These are phyloP conservation scores for Penicillium riverlandense DNA, from an alignment of 495 filamentous ascomycete genomes.

Conservation along the genomic window DNA sequence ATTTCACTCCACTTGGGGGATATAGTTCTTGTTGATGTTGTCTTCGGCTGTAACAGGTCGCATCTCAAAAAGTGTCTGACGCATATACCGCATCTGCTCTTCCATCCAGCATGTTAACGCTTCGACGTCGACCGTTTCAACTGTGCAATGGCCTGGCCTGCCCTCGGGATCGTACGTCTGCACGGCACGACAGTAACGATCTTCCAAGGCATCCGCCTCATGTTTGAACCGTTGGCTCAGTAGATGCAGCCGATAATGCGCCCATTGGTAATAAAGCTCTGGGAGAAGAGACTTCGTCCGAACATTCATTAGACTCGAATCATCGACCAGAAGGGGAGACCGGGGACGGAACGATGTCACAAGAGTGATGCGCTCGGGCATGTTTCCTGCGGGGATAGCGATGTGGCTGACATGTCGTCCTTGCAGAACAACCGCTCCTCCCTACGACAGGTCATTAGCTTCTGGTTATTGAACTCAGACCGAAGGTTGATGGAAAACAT, in stretches of 20 bases:
- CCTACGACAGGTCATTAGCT: slow-evolving; percentile 30
- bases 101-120: not conserved
- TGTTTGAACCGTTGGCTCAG: slow-evolving; percentile 43
- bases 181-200: not conserved
- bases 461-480: not conserved
- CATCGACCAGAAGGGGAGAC: slow-evolving; percentile 49
- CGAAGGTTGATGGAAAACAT: not conserved
- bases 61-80: slow-evolving; percentile 1
- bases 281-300: slow-evolving; percentile 54
- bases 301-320: slow-evolving; percentile 56
- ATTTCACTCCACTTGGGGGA: not conserved
- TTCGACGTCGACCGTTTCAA: slow-evolving; percentile 1
- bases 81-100: slow-evolving; percentile 1
- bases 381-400: slow-evolving; percentile 55
- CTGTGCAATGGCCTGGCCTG: not conserved
- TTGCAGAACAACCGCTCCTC: slow-evolving; percentile 61
- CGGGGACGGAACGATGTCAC: slow-evolving; percentile 64
- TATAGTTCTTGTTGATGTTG: slow-evolving; percentile 1
- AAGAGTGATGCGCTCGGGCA: slow-evolving; percentile 63
- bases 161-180: not conserved
- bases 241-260: slow-evolving; percentile 63
- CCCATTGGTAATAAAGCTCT: slow-evolving; percentile 62
- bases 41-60: not conserved
- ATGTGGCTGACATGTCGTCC: slow-evolving; percentile 67
- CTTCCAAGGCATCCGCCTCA: not conserved